Conservation (phyloP, 805 yeast genomes). For the Pichia gijzeniarum region DNA sequence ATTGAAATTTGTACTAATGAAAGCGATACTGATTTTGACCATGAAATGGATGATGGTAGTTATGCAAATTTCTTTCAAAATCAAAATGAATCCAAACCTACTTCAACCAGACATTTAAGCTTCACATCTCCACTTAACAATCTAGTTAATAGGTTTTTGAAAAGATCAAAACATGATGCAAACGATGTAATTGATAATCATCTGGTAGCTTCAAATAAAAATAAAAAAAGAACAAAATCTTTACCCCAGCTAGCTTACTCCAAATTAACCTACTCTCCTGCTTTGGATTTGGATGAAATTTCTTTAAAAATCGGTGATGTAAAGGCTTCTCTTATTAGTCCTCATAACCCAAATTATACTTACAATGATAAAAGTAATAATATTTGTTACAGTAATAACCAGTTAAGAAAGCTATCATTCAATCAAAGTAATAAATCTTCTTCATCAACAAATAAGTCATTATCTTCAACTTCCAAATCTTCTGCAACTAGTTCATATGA, state of each 20-base stretch:
- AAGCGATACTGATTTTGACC: slow-evolving; percentile 1
- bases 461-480: slow-evolving; percentile 11
- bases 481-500: slow-evolving; percentile 15
- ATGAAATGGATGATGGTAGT: slow-evolving; percentile 3
- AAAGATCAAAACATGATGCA: slow-evolving; percentile 1
- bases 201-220: slow-evolving; percentile 2
- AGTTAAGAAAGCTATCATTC: slow-evolving; percentile 23
- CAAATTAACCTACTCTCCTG: slow-evolving; percentile 34
- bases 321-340: slow-evolving; percentile 30
- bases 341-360: slow-evolving; percentile 21
- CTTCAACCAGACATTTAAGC: slow-evolving; percentile 13
- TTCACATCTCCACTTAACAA: slow-evolving; percentile 12
- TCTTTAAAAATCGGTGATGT: slow-evolving; percentile 37
- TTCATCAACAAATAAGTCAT: slow-evolving; percentile 2
- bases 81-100: slow-evolving; percentile 1
- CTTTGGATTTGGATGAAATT: slow-evolving; percentile 29
- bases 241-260: slow-evolving; percentile 49
- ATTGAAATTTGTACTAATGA: background rate
- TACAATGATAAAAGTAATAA: slow-evolving; percentile 17
- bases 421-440: slow-evolving; percentile 8
- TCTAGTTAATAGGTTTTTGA: slow-evolving; percentile 6
- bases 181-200: background rate
- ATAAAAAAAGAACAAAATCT: slow-evolving; percentile 44
- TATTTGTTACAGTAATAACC: background rate
- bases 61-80: background rate